Evolutionary conservation across 441 rosid species (phyloP), one percentile per base, ranked within the genome.

Genomic region (Rhodomyrtus psidioides): DNA sequence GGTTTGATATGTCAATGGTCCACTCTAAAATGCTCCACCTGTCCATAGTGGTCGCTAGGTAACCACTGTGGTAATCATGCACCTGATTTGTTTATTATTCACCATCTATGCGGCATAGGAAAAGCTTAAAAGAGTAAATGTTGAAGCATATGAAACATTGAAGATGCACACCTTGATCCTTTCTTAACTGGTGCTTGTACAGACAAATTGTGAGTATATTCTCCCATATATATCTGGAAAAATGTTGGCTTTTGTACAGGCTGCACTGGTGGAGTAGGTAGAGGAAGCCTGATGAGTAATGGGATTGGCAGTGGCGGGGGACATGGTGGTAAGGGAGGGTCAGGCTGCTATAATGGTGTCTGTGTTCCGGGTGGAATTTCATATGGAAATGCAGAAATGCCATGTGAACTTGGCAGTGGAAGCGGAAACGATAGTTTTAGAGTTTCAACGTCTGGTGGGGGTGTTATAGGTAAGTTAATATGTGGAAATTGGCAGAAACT

Each of bases 331-430:
- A 91, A 88, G 90, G 99, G 99, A 54, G 99, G 99, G 58, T 83
- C 82, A 86, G 99, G 93, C 85, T 98, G 97, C 90, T 93, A 91
- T 88, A 92, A 93, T 84, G 87, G 53, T 89, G 91, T 84, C 83
- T 96, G 94, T 74, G 87, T 93, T 76, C 93, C 84, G 30, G 99
- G 99, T 87, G 99, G 99, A 82, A 89, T 88, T 87, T 90, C 96
- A 53, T 97, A 98, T 93, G 99, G 99, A 86, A 91, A 93, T 91
- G 92, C 91, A 56, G 93, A 94, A 88, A 91, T 97, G 88, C 99
- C 99, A 81, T 98, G 99, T 90, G 99, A 97, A 91, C 99, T 94
- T 92, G 99, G 99, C 87, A 97, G 99, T 92, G 99, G 99, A 92
- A 98, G 99, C 93, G 99, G 99, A 84, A 92, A 94, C 79, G 93